Evolutionary conservation across 805 yeast genomes (phyloP).

Genomic region (Monosporozyma servazzii): DNA sequence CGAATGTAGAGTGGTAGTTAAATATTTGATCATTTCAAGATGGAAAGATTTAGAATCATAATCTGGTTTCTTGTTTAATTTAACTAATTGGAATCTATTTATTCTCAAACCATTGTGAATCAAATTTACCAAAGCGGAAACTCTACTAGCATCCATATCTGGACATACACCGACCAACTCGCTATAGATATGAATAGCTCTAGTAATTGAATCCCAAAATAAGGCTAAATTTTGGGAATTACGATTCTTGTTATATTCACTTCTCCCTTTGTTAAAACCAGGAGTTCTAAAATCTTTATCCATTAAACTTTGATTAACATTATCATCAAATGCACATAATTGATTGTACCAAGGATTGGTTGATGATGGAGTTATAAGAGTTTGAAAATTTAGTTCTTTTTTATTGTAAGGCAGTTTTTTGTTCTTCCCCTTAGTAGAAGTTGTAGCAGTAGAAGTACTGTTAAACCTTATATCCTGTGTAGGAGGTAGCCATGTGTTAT

Average conservation of each 20-base stretch:
- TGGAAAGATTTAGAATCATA: conserved; percentile 46
- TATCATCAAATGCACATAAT: conserved; percentile 13
- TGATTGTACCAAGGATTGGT: conserved; percentile 10
- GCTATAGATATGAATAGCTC: conserved; percentile 40
- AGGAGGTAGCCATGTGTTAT: background rate
- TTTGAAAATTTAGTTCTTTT: background rate
- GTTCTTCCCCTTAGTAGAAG: background rate
- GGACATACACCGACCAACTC: conserved; percentile 34
- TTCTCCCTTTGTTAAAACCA: conserved; percentile 15
- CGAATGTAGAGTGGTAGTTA: conserved; percentile 39
- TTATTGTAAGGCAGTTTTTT: background rate
- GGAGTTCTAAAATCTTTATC: conserved; percentile 1
- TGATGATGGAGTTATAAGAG: background rate
- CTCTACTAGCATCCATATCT: conserved; percentile 35
- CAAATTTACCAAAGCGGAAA: conserved; percentile 38
- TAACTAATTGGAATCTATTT: conserved; percentile 41
- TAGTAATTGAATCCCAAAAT: conserved; percentile 42
- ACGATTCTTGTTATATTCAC: conserved; percentile 6
- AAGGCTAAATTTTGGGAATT: conserved; percentile 6
- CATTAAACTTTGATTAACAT: conserved; percentile 11
- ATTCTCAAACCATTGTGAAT: conserved; percentile 44
- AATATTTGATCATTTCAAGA: conserved; percentile 37
- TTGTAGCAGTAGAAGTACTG: background rate
- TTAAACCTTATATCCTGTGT: background rate
- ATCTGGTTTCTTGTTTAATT: conserved; percentile 46